A percentile compares a stretch with the other conserved stretches of the same genome.
Conservation (phyloP, 441 rosid species). For the Jatropha multifida region DNA sequence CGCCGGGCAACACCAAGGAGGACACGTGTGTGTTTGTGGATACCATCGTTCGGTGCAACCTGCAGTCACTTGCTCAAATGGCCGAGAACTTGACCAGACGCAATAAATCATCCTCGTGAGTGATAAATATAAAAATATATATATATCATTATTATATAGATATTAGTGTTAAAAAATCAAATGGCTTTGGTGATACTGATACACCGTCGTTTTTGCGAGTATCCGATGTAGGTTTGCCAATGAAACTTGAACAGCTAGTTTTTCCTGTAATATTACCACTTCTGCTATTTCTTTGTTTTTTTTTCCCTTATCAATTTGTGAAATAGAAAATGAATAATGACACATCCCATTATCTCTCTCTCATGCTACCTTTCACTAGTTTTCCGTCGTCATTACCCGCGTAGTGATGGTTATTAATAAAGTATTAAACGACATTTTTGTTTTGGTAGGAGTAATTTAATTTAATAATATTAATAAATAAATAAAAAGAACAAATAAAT, state of each 20-base stretch:
- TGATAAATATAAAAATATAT: background rate
- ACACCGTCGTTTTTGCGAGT: slow-evolving; percentile 43
- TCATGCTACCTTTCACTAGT: background rate
- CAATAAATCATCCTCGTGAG: slow-evolving; percentile 25
- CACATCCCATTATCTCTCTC: background rate
- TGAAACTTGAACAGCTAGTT: background rate
- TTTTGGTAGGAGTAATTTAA: background rate
- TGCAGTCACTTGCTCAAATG: slow-evolving; percentile 67
- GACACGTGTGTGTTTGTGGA: slow-evolving; percentile 70
- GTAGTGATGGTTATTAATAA: background rate
- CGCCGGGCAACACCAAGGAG: slow-evolving; percentile 66
- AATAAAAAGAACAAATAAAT: background rate
- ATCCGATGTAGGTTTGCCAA: slow-evolving; percentile 32
- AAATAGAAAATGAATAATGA: background rate
- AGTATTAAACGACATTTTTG: background rate
- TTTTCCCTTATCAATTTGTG: slow-evolving; percentile 4
- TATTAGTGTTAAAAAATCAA: background rate
- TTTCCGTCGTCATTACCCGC: slow-evolving; percentile 11
- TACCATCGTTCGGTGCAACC: slow-evolving; percentile 78
- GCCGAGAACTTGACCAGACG: slow-evolving; percentile 50
- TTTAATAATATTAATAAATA: background rate
- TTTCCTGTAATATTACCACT: background rate
- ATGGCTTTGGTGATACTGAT: slow-evolving; percentile 17
- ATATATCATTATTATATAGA: background rate
- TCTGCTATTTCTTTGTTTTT: no score